Conservation (phyloP, 352 stramenopile genomes). For the Pilasporangium apinafurcum region DNA sequence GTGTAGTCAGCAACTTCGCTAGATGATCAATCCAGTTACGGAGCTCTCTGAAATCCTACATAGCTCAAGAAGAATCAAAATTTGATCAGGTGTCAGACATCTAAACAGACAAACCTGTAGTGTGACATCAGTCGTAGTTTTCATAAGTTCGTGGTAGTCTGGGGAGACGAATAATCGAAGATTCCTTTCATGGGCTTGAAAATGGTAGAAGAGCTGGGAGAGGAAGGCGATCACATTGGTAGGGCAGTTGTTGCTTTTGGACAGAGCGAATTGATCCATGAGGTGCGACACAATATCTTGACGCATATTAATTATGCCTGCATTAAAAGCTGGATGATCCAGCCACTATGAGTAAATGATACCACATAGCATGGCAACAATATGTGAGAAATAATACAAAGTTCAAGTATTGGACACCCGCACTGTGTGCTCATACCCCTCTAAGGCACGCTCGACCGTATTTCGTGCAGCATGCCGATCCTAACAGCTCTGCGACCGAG, state of each 20-base stretch:
- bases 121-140: no score
- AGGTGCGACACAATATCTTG: no score
- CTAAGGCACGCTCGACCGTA: background rate
- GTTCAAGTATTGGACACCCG: no score
- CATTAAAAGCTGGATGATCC: no score
- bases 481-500: background rate
- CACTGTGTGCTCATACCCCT: background rate
- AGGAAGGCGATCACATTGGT: slow-evolving; percentile 8
- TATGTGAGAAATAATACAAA: no score
- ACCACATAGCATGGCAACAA: no score
- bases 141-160: no score
- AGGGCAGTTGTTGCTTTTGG: background rate
- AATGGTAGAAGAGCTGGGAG: slow-evolving; percentile 13
- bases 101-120: no score
- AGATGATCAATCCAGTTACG: slow-evolving; percentile 3
- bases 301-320: no score
- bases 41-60: slow-evolving; percentile 2
- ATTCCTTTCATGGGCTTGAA: slow-evolving; percentile 16
- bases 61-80: background rate
- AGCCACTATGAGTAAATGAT: no score
- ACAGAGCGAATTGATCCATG: no score
- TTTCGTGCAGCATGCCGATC: background rate
- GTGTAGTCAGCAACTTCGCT: background rate
- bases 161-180: slow-evolving; percentile 10
- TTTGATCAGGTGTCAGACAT: no score